A percentile compares a stretch with the other conserved stretches of the same genome.
phyloP scores from a whole-genome alignment of 192 early-diverging fungal genomes.

The Entomortierella chlamydospora region DNA sequence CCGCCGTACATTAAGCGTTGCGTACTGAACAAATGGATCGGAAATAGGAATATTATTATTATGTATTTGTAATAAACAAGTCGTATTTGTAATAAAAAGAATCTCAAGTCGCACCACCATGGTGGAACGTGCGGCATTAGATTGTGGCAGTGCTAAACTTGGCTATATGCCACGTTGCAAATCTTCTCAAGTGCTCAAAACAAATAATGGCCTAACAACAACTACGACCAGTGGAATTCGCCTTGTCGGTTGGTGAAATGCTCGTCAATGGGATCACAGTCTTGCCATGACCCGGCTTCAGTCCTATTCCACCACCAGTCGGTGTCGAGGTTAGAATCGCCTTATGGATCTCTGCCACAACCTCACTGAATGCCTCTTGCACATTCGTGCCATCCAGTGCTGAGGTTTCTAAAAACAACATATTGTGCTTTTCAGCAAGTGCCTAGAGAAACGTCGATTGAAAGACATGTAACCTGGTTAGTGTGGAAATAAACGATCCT shows the following conservation, averaged over 20 bases:
- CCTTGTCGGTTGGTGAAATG: not conserved
- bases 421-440: slow-evolving; percentile 80
- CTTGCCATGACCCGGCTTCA: slow-evolving; percentile 42
- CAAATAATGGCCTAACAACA: not conserved
- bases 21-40: not conserved
- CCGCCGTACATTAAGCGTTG: slow-evolving; percentile 37
- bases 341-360: slow-evolving; percentile 40
- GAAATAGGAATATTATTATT: too few species aligned
- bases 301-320: slow-evolving; percentile 13
- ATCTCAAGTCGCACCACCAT: too few species aligned
- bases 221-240: not conserved
- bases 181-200: too few species aligned
- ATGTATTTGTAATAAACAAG: too few species aligned
- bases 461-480: not conserved
- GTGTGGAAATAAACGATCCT: too few species aligned
- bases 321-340: slow-evolving; percentile 12
- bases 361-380: slow-evolving; percentile 73
- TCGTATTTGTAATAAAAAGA: too few species aligned
- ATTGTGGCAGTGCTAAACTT: too few species aligned
- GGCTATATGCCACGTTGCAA: too few species aligned
- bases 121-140: too few species aligned
- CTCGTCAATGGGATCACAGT: slow-evolving; percentile 11
- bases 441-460: slow-evolving; percentile 9
- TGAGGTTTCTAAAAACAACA: slow-evolving; percentile 88
- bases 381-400: slow-evolving; percentile 83